Evolutionary conservation across 148 eudicot species (phyloP).

Genomic region (Vaccinium macrocarpon): DNA sequence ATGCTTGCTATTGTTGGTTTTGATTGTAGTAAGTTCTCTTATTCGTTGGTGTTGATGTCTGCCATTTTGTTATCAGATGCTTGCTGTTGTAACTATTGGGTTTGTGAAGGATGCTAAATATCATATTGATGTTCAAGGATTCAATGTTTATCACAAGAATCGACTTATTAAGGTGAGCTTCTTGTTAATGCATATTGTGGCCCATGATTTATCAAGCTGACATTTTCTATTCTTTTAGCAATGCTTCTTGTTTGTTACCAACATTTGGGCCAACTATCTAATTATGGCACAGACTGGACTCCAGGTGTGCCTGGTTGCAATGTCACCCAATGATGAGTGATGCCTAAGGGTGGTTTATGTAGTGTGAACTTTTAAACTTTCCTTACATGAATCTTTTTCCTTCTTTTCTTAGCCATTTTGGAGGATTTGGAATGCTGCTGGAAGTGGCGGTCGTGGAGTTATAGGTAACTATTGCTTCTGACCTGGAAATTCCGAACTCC

Average conservation of each 20-base stretch:
- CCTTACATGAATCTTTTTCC: constrained; percentile 6
- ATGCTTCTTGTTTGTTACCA: neutral
- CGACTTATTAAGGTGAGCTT: constrained; percentile 83
- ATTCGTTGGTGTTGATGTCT: neutral
- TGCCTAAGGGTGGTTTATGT: neutral
- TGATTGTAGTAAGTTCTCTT: neutral
- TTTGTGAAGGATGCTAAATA: constrained; percentile 85
- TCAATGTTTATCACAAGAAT: constrained; percentile 96
- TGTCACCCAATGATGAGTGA: neutral
- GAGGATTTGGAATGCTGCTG: constrained; percentile 98
- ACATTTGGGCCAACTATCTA: neutral
- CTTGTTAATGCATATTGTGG: neutral
- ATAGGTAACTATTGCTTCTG: constrained; percentile 49
- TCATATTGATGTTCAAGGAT: constrained; percentile 97
- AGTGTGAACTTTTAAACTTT: neutral
- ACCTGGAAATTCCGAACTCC: neutral
- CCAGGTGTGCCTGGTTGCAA: neutral
- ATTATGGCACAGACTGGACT: neutral
- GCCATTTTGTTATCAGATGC: constrained; percentile 47
- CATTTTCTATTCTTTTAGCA: neutral
- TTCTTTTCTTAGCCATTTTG: constrained; percentile 73
- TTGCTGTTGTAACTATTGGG: constrained; percentile 80
- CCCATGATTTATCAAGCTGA: neutral
- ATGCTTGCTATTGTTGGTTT: constrained; percentile 13
- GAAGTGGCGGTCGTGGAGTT: constrained; percentile 98